Percentiles rank a stretch among this genome's conserved stretches.
Evolutionary conservation across 768 basidiomycete genomes (phyloP).

Genomic region (Suillus variegatus): DNA sequence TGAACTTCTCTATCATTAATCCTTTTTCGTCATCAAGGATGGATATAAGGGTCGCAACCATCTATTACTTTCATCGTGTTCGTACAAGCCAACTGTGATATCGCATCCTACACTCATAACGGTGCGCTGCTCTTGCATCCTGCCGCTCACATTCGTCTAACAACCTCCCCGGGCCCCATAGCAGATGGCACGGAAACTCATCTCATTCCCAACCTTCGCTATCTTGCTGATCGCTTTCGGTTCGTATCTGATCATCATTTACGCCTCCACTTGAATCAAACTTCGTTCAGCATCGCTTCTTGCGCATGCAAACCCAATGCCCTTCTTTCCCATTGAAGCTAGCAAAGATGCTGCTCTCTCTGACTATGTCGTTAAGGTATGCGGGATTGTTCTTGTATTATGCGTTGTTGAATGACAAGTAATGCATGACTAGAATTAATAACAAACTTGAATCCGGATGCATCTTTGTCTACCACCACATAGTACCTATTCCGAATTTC

Average conservation of each 20-base stretch:
- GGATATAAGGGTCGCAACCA: background rate
- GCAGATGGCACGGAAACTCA: constrained; percentile 6
- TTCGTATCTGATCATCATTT: background rate
- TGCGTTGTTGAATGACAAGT: no score
- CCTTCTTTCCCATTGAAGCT: no score
- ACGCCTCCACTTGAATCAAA: background rate
- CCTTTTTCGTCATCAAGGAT: background rate
- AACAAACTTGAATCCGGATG: no score
- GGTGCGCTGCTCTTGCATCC: background rate
- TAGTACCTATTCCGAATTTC: no score
- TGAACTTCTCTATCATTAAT: background rate
- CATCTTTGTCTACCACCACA: no score
- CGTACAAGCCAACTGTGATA: background rate
- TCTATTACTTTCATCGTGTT: background rate
- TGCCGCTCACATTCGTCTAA: background rate
- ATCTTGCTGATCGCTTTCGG: background rate
- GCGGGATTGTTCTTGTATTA: no score
- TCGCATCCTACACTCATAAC: background rate
- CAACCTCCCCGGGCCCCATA: background rate
- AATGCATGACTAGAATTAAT: no score
- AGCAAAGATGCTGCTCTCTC: no score
- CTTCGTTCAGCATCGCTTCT: constrained; percentile 7
- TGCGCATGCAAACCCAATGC: background rate
- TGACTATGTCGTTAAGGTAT: no score
- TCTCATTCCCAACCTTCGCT: background rate